Percentiles rank a stretch among this genome's conserved stretches.
phyloP scores from a whole-genome alignment of 2,329 filamentous ascomycete genomes.

The Xylaria multiplex region DNA sequence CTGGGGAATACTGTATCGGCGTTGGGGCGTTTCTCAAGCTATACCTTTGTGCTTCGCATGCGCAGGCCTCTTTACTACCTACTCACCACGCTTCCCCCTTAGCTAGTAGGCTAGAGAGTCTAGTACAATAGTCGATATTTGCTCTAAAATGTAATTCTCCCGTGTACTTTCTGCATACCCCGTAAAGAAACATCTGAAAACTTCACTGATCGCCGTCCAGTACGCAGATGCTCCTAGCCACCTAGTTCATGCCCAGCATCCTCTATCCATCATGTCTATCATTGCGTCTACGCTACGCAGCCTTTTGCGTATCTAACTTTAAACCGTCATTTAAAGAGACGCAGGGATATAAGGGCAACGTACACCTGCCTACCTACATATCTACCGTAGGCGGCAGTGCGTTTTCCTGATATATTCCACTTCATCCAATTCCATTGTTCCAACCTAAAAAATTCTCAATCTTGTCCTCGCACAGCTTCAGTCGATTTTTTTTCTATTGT shows the following conservation, averaged over 20 bases:
- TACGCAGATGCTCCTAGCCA: no score
- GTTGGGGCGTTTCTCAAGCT: constrained; percentile 28
- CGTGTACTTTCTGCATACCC: not conserved
- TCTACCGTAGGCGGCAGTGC: no score
- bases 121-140: not conserved
- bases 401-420: no score
- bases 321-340: no score
- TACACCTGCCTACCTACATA: no score
- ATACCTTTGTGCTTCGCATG: constrained; percentile 3
- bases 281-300: no score
- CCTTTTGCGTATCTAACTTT: no score
- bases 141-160: not conserved
- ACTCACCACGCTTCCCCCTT: not conserved
- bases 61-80: not conserved
- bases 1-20: constrained; percentile 22
- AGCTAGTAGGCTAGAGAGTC: not conserved
- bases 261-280: not conserved
- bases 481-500: not conserved
- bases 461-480: not conserved
- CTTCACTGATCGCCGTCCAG: not conserved
- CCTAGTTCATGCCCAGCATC: no score
- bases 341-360: no score
- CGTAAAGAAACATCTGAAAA: not conserved
- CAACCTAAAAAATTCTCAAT: no score
- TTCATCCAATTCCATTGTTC: no score